A percentile compares a stretch with the other conserved stretches of the same genome.
phyloP scores from a whole-genome alignment of 208 protist species.

The Polymyxa betae region DNA sequence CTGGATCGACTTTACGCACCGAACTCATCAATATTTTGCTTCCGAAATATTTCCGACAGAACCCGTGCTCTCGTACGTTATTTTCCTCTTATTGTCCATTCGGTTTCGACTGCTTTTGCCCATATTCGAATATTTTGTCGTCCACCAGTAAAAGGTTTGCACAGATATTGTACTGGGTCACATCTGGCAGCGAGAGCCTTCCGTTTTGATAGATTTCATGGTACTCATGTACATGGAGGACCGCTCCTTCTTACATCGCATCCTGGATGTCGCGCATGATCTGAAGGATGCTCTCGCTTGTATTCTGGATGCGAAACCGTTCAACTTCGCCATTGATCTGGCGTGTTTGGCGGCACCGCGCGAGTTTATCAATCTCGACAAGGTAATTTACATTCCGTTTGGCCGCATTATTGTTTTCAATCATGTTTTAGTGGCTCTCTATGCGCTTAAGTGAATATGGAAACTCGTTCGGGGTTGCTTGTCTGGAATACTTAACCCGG shows the following conservation, averaged over 20 bases:
- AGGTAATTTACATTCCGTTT: conserved; percentile 67
- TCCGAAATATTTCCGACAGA: background rate
- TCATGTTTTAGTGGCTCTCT: conserved; percentile 43
- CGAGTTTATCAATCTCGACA: conserved; percentile 76
- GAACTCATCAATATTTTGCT: conserved; percentile 64
- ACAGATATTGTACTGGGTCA: conserved; percentile 65
- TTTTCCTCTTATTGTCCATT: conserved; percentile 58
- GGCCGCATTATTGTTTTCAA: background rate
- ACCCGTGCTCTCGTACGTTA: conserved; percentile 41
- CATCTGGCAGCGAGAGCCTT: conserved; percentile 67
- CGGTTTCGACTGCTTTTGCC: conserved; percentile 63
- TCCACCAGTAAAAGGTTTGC: conserved; percentile 55
- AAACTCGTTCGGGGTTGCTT: conserved; percentile 15
- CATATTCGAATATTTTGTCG: conserved; percentile 58
- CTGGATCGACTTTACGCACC: background rate
- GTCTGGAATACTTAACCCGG: conserved; percentile 19
- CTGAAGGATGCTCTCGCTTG: conserved; percentile 64
- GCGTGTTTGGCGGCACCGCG: conserved; percentile 70
- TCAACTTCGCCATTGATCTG: conserved; percentile 75
- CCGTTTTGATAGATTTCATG: conserved; percentile 70
- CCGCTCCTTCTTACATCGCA: conserved; percentile 64
- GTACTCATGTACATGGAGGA: conserved; percentile 70
- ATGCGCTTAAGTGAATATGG: background rate
- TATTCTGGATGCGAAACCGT: conserved; percentile 69
- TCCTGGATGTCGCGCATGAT: conserved; percentile 75